Conservation (phyloP, 2,329 filamentous ascomycete genomes). For the Didymosphaeria variabile region DNA sequence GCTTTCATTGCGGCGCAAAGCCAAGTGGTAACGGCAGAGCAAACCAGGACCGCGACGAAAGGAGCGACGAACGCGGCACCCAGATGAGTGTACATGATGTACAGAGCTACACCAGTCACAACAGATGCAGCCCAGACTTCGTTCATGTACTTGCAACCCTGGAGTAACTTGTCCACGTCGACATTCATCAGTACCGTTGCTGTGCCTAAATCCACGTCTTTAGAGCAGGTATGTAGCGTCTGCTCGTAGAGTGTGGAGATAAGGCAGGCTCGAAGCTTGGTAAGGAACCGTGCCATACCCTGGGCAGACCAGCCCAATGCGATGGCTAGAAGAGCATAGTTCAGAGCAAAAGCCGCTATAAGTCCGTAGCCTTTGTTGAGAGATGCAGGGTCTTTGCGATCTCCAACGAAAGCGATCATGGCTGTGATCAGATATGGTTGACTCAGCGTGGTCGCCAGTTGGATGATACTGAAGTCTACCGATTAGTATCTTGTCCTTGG, state of each 20-base stretch:
- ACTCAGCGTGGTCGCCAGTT: slow-evolving; percentile 28
- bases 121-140: slow-evolving; percentile 36
- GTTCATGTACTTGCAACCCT: slow-evolving; percentile 28
- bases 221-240: slow-evolving; percentile 28
- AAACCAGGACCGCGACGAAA: slow-evolving; percentile 25
- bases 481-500: neutral
- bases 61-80: slow-evolving; percentile 34
- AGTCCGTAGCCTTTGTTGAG: slow-evolving; percentile 35
- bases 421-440: slow-evolving; percentile 38
- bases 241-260: slow-evolving; percentile 37
- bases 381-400: slow-evolving; percentile 15
- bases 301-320: slow-evolving; percentile 36
- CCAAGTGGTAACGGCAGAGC: slow-evolving; percentile 19
- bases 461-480: slow-evolving; percentile 16
- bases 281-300: slow-evolving; percentile 29
- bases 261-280: slow-evolving; percentile 34
- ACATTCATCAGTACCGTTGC: slow-evolving; percentile 42
- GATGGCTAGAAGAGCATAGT: slow-evolving; percentile 32
- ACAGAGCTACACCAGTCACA: slow-evolving; percentile 28
- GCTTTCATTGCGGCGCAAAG: slow-evolving; percentile 28
- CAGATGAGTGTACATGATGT: slow-evolving; percentile 37
- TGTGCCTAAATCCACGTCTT: slow-evolving; percentile 25
- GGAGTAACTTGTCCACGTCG: slow-evolving; percentile 39
- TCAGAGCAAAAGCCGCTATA: slow-evolving; percentile 35
- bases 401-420: slow-evolving; percentile 30